These are phyloP conservation scores for Nephelium lappaceum DNA, from an alignment of 345 rosid species.

Conservation along the genomic window DNA sequence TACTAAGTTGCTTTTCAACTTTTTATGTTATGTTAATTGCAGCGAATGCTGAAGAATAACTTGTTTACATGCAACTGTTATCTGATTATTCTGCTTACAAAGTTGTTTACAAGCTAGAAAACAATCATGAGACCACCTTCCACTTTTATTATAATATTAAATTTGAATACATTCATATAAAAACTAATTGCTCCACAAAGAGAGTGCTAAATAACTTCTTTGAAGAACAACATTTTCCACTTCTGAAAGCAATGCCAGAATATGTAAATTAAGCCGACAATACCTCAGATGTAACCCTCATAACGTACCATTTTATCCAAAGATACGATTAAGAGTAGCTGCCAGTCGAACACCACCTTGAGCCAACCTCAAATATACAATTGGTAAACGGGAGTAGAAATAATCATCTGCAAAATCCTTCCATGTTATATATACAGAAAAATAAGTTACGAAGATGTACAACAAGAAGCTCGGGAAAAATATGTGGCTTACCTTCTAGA, in stretches of 20 bases:
- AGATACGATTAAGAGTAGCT: slow-evolving; percentile 77
- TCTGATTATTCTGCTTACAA: too few relatives aligned
- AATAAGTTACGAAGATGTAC: neutral
- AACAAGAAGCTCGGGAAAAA: neutral
- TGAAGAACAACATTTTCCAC: too few relatives aligned
- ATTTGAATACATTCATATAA: neutral
- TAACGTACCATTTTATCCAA: slow-evolving; percentile 19
- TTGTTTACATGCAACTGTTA: neutral
- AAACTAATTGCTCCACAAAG: neutral
- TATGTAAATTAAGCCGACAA: neutral
- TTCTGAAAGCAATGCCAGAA: too few relatives aligned
- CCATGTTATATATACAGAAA: slow-evolving; percentile 17
- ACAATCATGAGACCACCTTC: too few relatives aligned
- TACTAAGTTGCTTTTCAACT: neutral
- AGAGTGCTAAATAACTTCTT: neutral
- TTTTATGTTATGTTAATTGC: neutral
- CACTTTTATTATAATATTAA: neutral
- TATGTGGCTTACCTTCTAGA: slow-evolving; percentile 52
- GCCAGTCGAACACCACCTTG: slow-evolving; percentile 87
- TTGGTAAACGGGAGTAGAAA: slow-evolving; percentile 69
- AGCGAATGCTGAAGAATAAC: neutral
- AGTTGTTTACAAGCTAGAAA: too few relatives aligned
- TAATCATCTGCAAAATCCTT: slow-evolving; percentile 58
- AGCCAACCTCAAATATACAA: slow-evolving; percentile 67
- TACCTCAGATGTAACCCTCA: neutral